Evolutionary conservation across 1,284 basidiomycete species (phyloP).

Genomic region (Sporisorium iseilematis-ciliati): DNA sequence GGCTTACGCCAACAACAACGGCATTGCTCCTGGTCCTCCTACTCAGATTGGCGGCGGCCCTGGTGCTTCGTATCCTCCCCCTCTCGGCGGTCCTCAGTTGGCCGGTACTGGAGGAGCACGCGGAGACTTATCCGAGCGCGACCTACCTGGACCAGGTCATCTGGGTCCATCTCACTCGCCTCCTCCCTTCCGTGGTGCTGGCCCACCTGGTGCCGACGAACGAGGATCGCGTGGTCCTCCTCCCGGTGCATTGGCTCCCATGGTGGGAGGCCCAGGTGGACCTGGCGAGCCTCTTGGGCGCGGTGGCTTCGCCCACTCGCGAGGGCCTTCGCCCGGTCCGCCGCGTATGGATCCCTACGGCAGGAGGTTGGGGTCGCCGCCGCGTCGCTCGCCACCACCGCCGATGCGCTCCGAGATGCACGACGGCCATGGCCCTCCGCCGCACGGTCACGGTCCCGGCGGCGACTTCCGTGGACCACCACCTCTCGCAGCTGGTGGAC

Average conservation of each 20-base stretch:
- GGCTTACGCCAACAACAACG: conserved; percentile 75
- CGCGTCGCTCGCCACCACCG: conserved; percentile 45
- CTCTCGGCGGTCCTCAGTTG: conserved; percentile 50
- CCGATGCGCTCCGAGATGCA: conserved; percentile 36
- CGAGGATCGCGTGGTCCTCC: conserved; percentile 46
- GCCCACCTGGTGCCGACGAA: conserved; percentile 54
- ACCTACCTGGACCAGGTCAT: conserved; percentile 56
- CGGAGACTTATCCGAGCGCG: conserved; percentile 40
- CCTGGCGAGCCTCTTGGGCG: conserved; percentile 21
- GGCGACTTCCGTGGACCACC: conserved; percentile 43
- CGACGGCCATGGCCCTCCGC: conserved; percentile 25
- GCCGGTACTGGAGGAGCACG: conserved; percentile 38
- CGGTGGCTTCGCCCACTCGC: conserved; percentile 45
- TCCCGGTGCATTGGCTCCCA: conserved; percentile 42
- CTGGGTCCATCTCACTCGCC: conserved; percentile 51
- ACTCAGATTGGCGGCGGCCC: conserved; percentile 55
- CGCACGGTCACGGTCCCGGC: conserved; percentile 25
- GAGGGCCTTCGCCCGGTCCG: conserved; percentile 48
- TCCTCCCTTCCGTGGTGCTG: conserved; percentile 53
- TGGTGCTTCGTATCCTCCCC: conserved; percentile 35
- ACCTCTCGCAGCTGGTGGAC: conserved; percentile 26
- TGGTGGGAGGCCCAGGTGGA: conserved; percentile 39
- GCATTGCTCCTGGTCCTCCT: conserved; percentile 57
- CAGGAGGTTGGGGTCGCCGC: conserved; percentile 45
- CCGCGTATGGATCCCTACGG: conserved; percentile 43